Evolutionary conservation across 2,329 filamentous ascomycete species (phyloP), one percentile per base, ranked within the genome.

Genomic region (Colletotrichum tropicale): DNA sequence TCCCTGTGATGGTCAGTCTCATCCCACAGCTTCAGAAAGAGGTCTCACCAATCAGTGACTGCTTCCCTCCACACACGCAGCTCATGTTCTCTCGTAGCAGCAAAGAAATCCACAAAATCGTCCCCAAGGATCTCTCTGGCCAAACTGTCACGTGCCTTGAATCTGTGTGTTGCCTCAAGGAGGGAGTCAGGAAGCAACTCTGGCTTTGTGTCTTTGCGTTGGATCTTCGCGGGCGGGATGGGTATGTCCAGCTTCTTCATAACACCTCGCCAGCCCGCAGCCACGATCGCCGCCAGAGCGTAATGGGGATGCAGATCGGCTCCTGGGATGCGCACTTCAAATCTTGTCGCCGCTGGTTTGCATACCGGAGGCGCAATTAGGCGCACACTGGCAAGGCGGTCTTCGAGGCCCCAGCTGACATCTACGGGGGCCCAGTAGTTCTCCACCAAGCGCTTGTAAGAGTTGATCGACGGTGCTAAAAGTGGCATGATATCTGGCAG

Each of bases 401-500:
- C 52, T 4, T 56, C 52, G 12, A 56, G 52, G 7, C 52, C 52
- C 52, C 52, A 56, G 4, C 13, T 56, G 1, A 56, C 15, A 26
- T 26, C 52, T 2, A 56, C 94, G 0, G 94, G 94, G 0, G 94
- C 94, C 94, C 94, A 95, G 86, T 94, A 95, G 82, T 95, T 95
- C 84, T 95, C 94, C 1, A 95, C 93, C 0, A 95, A 87, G 6
- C 94, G 89, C 82, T 95, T 95, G 85, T 95, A 95, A 66, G 92
- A 94, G 84, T 95, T 95, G 75, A 95, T 88, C 1, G 92, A 95
- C 0, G 94, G 94, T 3, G 93, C 94, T 15, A 95, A 87, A 43
- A 95, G 87, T 3, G 93, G 93, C 94, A 95, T 95, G 77, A 95
- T 91, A 79, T 95, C 93, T 30, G 94, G 92, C 1, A 95, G 87